A percentile compares a stretch with the other conserved stretches of the same genome.
These are phyloP conservation scores for Salvia sclarea DNA, from an alignment of 305 asterid genomes.

Conservation along the genomic window DNA sequence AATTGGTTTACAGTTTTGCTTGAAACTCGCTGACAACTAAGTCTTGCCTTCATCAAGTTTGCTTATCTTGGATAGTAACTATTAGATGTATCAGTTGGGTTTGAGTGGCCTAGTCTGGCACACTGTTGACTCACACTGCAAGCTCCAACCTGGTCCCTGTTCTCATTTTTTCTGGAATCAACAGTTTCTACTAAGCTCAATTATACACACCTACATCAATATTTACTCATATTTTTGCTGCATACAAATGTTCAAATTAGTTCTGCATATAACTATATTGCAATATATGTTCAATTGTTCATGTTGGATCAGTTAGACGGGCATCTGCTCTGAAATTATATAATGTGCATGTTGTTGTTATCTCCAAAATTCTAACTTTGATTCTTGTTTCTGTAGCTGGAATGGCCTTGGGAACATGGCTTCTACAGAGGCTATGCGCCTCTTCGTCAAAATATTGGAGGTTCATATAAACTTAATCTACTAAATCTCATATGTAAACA, in stretches of 20 bases:
- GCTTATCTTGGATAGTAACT: conserved; percentile 3
- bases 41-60: conserved; percentile 10
- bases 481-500: conserved; percentile 11
- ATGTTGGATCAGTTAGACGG: conserved; percentile 21
- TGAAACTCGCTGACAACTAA: conserved; percentile 15
- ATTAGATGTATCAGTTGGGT: conserved; percentile 8
- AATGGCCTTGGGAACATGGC: conserved; percentile 86
- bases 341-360: not conserved
- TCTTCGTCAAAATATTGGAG: conserved; percentile 92
- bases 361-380: conserved; percentile 22
- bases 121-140: conserved; percentile 1
- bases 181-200: not conserved
- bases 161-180: conserved; percentile 9
- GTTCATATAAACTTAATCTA: conserved; percentile 42
- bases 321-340: conserved; percentile 16
- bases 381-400: conserved; percentile 63
- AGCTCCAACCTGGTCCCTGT: conserved; percentile 13
- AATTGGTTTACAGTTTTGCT: conserved; percentile 10
- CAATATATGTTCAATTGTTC: conserved; percentile 15
- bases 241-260: conserved; percentile 4
- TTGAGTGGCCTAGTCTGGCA: conserved; percentile 9
- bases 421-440: conserved; percentile 95
- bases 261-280: conserved; percentile 16
- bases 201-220: conserved; percentile 14
- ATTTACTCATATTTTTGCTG: conserved; percentile 9